Base-by-base conservation (phyloP, 192 early-diverging fungal species). In the Pecoramyces ruminantium region DNA sequence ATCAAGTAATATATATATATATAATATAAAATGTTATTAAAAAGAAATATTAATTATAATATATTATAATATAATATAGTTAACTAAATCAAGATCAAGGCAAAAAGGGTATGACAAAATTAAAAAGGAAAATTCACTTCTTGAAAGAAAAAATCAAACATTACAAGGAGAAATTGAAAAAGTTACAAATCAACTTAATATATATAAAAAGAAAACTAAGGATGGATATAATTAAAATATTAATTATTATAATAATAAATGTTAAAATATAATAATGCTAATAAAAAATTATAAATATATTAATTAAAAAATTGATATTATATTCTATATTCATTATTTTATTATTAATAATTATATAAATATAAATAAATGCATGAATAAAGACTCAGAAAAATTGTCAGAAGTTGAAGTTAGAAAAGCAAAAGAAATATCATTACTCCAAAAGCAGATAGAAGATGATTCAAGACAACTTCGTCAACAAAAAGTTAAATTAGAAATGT, bases 131-230 rank as follows among this genome's bases (percentile, higher is more conserved):
- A 86, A 86, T 79, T 84, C 85, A 4, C 11, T 27, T 8, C 21
- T 78, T 1, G 87, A 86, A 29, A 78, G 80, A 28, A 80, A 79
- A 38, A 18, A 77, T 29, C 27, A 77, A 28, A 86, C 88, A 21
- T 51, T 81, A n/a, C 81, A 83, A 80, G 81, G 83, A 25, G 88
- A 89, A 81, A 77, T 89, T 13, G 87, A 85, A 78, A 87, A 81
- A 79, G 28, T 85, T 18, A 77, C 82, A 17, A 58, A 1, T 2
- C 79, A 82, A 25, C 29, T 84, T 3, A 51, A 79, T 67, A 78
- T 51, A 28, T 79, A 83, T 30, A 89, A 87, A 79, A 89, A 86
- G 82, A 88, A 87, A 77, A 58, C 85, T 5, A 89, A 87, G 81
- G 88, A 89, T 16, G 88, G 83, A 88, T 29, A n/a, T n/a, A n/a